Percentiles rank a stretch among this genome's conserved stretches.
Conservation (phyloP, 2,329 filamentous ascomycete species). For the Ceratocystis cubensis region DNA sequence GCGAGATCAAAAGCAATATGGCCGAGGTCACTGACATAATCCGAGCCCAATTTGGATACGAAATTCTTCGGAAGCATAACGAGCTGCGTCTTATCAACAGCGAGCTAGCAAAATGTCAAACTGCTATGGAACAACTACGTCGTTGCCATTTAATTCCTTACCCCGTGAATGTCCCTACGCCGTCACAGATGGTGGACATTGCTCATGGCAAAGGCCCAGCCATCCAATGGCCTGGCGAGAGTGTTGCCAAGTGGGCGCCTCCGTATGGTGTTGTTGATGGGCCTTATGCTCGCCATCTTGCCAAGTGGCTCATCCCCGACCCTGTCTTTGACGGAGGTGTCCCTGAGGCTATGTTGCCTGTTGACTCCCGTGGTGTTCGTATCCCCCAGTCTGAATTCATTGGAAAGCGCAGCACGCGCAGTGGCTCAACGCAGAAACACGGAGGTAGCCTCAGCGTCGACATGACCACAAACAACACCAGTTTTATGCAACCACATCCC, state of each 20-base stretch:
- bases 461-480: constrained; percentile 21
- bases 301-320: constrained; percentile 88
- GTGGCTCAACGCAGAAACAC: constrained; percentile 36
- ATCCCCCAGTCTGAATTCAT: constrained; percentile 48
- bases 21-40: constrained; percentile 33
- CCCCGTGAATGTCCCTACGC: constrained; percentile 56
- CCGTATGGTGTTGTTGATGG: constrained; percentile 86
- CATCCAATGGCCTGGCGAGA: constrained; percentile 48
- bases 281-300: constrained; percentile 87
- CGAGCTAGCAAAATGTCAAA: constrained; percentile 89
- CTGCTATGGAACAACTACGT: constrained; percentile 83
- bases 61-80: constrained; percentile 87
- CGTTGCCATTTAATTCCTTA: constrained; percentile 88
- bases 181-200: constrained; percentile 55
- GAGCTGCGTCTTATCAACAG: constrained; percentile 90
- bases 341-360: constrained; percentile 34
- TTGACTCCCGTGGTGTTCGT: constrained; percentile 55
- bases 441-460: constrained; percentile 30
- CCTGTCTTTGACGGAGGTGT: constrained; percentile 65
- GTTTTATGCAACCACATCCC: constrained; percentile 36
- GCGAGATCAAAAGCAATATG: background rate
- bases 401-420: constrained; percentile 40
- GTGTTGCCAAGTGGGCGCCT: constrained; percentile 63
- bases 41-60: constrained; percentile 76
- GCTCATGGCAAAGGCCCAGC: constrained; percentile 63